phyloP scores from a whole-genome alignment of 2,329 filamentous ascomycete species.

The Aureobasidium sp. region DNA sequence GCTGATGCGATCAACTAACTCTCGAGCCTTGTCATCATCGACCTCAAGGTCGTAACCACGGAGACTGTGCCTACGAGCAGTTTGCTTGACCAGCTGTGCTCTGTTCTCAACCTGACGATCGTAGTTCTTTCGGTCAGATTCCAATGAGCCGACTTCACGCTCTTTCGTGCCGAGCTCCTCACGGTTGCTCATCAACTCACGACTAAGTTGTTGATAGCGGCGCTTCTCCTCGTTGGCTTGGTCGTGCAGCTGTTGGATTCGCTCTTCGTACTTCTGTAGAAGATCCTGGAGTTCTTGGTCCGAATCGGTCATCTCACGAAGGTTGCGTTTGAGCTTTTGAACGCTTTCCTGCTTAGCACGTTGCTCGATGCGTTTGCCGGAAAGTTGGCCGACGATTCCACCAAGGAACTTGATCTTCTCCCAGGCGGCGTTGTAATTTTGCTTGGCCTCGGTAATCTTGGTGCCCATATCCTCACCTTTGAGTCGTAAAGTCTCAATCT shows the following conservation, averaged over 20 bases:
- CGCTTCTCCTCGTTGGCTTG: conserved; percentile 51
- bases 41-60: conserved; percentile 76
- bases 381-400: conserved; percentile 64
- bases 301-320: conserved; percentile 69
- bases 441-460: conserved; percentile 29
- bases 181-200: conserved; percentile 41
- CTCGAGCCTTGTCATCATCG: conserved; percentile 61
- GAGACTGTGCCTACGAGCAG: conserved; percentile 68
- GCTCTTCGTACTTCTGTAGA: conserved; percentile 69
- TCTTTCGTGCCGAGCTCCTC: conserved; percentile 38
- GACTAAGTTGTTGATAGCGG: conserved; percentile 57
- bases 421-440: conserved; percentile 57
- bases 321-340: conserved; percentile 58
- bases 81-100: conserved; percentile 65
- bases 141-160: conserved; percentile 63
- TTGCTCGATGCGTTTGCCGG: conserved; percentile 67
- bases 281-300: conserved; percentile 67
- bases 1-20: conserved; percentile 70
- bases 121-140: conserved; percentile 80
- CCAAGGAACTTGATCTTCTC: conserved; percentile 66
- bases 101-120: conserved; percentile 70
- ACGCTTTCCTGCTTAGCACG: conserved; percentile 62
- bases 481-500: conserved; percentile 15
- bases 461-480: conserved; percentile 24
- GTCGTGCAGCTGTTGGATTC: conserved; percentile 57